Evolutionary conservation across 345 rosid species (phyloP).

Genomic region (Toxicodendron radicans): DNA sequence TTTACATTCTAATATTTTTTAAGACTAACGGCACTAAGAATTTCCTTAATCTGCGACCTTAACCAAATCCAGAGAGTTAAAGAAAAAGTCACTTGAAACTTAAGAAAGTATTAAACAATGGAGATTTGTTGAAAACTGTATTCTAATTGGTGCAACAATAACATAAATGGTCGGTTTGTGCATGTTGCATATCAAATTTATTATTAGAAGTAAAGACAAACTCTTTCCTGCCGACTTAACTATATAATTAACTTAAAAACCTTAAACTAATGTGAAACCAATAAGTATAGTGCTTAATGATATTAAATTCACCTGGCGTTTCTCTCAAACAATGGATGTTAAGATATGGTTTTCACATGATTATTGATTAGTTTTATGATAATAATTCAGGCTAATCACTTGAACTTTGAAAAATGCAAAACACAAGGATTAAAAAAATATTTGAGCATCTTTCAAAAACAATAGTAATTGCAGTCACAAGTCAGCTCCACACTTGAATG

Average conservation of each 20-base stretch:
- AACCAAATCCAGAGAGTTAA: too few relatives aligned
- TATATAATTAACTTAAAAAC: neutral
- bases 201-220: neutral
- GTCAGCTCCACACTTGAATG: constrained; percentile 11
- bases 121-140: neutral
- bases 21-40: too few relatives aligned
- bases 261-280: neutral
- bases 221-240: constrained; percentile 7
- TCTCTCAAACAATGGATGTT: neutral
- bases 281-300: neutral
- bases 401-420: constrained; percentile 13
- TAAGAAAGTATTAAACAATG: neutral
- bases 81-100: neutral
- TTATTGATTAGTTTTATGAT: neutral
- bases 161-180: constrained; percentile 10
- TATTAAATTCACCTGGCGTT: constrained; percentile 10
- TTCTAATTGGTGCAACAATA: neutral
- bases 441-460: neutral
- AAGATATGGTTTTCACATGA: constrained; percentile 3
- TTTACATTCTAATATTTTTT: too few relatives aligned
- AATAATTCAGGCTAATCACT: constrained; percentile 5
- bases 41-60: too few relatives aligned
- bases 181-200: neutral
- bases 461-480: neutral
- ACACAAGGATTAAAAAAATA: neutral